phyloP scores from a whole-genome alignment of 23 red algal species.

The Gracilaria domingensis region DNA sequence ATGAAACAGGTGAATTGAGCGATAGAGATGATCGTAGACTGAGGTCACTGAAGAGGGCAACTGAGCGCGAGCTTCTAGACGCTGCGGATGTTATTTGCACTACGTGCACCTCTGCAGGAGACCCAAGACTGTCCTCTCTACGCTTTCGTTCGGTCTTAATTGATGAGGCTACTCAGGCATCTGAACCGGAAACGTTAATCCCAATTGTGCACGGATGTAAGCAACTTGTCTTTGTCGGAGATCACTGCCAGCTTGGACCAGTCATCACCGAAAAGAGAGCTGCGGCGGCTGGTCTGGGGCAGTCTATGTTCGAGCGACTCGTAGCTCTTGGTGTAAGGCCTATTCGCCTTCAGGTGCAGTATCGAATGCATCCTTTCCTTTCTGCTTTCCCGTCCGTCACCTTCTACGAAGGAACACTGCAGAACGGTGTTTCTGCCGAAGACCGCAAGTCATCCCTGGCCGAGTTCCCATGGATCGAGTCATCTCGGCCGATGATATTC shows the following conservation, averaged over 20 bases:
- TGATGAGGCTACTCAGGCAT: constrained; percentile 92
- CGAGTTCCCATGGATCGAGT: constrained; percentile 85
- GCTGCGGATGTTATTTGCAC: constrained; percentile 89
- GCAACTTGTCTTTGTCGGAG: constrained; percentile 92
- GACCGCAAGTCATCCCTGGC: constrained; percentile 71
- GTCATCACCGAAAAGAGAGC: constrained; percentile 93
- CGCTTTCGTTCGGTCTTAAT: constrained; percentile 86
- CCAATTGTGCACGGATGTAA: constrained; percentile 95
- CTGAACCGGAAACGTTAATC: constrained; percentile 91
- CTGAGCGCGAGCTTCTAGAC: constrained; percentile 84
- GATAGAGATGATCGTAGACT: constrained; percentile 88
- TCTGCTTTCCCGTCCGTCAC: constrained; percentile 91
- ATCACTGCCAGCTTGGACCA: constrained; percentile 87
- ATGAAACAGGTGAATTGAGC: constrained; percentile 92
- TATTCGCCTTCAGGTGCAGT: constrained; percentile 88
- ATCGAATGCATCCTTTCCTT: constrained; percentile 97
- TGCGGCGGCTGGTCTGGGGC: constrained; percentile 87
- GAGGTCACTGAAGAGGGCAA: constrained; percentile 69
- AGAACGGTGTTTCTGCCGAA: constrained; percentile 93
- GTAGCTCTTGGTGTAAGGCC: constrained; percentile 88
- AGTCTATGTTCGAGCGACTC: constrained; percentile 94
- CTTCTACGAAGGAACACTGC: constrained; percentile 93
- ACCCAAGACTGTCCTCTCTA: constrained; percentile 70
- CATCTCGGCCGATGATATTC: constrained; percentile 86
- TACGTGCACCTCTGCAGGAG: constrained; percentile 84